Conservation (phyloP, 2,329 filamentous ascomycete genomes). For the Trichoderma harzianum region DNA sequence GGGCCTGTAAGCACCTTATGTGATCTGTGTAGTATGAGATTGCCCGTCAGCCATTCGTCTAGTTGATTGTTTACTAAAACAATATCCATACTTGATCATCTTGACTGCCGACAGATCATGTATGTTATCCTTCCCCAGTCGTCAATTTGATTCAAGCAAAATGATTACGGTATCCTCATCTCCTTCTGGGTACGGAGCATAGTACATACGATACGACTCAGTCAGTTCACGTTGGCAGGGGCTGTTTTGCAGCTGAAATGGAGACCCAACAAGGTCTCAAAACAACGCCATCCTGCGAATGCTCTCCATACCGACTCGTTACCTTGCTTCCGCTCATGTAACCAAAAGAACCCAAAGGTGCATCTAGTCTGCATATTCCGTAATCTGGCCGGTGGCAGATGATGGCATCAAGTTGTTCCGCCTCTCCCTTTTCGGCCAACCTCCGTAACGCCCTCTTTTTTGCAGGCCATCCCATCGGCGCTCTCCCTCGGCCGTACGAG, state of each 20-base stretch:
- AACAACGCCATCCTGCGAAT: neutral
- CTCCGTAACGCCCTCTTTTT: neutral
- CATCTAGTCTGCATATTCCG: neutral
- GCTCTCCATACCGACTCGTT: neutral
- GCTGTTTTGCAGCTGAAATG: neutral
- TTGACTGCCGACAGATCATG: neutral
- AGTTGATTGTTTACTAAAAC: neutral
- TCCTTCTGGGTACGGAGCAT: neutral
- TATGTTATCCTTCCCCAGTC: neutral
- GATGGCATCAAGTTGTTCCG: neutral
- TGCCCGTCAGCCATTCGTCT: neutral
- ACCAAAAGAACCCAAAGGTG: neutral
- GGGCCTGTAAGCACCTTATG: neutral
- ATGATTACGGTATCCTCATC: neutral
- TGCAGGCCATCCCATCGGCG: neutral
- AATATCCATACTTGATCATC: neutral
- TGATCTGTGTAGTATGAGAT: neutral
- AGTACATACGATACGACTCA: neutral
- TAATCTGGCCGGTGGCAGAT: neutral
- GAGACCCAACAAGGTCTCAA: neutral
- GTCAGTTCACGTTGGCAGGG: neutral
- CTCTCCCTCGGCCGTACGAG: neutral
- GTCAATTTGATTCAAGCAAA: neutral
- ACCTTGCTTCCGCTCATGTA: neutral
- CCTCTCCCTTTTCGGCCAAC: conserved; percentile 13